phyloP scores from a whole-genome alignment of 352 stramenopile genomes.

The Halophytophthora batemanensis region DNA sequence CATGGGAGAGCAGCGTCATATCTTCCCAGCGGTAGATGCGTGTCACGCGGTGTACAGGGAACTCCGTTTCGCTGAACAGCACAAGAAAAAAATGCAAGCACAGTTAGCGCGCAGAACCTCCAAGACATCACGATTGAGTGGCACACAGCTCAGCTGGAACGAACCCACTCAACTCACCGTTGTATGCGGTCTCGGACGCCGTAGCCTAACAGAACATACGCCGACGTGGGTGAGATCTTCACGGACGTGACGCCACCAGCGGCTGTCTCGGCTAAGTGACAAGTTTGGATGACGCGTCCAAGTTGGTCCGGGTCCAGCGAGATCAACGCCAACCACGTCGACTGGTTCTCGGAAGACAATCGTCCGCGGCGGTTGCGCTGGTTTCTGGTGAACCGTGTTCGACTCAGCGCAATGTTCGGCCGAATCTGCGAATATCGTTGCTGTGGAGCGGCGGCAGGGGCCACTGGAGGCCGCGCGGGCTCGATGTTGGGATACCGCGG shows the following conservation, averaged over 20 bases:
- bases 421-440: constrained; percentile 82
- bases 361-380: constrained; percentile 69
- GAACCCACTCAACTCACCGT: constrained; percentile 33
- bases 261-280: constrained; percentile 71
- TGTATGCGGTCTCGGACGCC: constrained; percentile 82
- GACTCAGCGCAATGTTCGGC: constrained; percentile 81
- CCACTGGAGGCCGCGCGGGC: constrained; percentile 19
- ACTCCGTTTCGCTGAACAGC: constrained; percentile 62
- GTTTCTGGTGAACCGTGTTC: constrained; percentile 70
- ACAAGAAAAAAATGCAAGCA: constrained; percentile 5
- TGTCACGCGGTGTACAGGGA: constrained; percentile 81
- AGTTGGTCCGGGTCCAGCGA: constrained; percentile 78
- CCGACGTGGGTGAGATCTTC: constrained; percentile 86
- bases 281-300: constrained; percentile 78
- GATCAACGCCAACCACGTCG: constrained; percentile 82
- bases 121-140: background rate
- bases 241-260: constrained; percentile 86
- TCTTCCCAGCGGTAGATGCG: constrained; percentile 88
- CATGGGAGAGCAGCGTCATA: constrained; percentile 83
- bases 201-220: constrained; percentile 84
- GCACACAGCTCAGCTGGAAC: too few species aligned
- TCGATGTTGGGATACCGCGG: constrained; percentile 36
- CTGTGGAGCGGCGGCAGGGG: constrained; percentile 29
- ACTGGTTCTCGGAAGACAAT: constrained; percentile 80
- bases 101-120: background rate